Evolutionary conservation across 345 rosid genomes (phyloP).

Genomic region (Populus nigra): DNA sequence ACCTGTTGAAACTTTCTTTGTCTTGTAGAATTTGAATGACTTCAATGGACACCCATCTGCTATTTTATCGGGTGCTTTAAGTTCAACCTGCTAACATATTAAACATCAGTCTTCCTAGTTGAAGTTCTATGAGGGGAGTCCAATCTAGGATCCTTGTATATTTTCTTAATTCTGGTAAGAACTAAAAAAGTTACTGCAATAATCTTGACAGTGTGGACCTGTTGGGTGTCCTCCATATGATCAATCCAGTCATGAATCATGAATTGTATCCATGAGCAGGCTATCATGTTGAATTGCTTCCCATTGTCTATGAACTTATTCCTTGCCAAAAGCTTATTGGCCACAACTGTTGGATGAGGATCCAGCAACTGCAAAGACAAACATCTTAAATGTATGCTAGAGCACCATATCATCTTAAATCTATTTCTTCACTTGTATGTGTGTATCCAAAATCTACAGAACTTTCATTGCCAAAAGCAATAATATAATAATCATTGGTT

Average conservation of each 20-base stretch:
- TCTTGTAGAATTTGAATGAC: slow-evolving; percentile 54
- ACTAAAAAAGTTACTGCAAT: background rate
- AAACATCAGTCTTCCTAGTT: background rate
- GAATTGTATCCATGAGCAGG: slow-evolving; percentile 78
- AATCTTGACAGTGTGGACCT: slow-evolving; percentile 24
- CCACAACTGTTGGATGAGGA: slow-evolving; percentile 72
- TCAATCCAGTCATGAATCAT: slow-evolving; percentile 93
- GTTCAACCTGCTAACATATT: slow-evolving; percentile 44
- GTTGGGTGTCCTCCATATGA: slow-evolving; percentile 67
- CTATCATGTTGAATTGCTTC: slow-evolving; percentile 70
- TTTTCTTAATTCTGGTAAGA: background rate
- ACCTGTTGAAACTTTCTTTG: slow-evolving; percentile 47
- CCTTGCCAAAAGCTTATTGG: slow-evolving; percentile 55
- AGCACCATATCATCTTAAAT: no score
- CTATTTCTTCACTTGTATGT: no score
- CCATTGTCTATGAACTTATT: slow-evolving; percentile 54
- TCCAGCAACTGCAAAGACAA: slow-evolving; percentile 45
- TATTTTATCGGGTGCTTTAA: slow-evolving; percentile 49
- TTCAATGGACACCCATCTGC: slow-evolving; percentile 60
- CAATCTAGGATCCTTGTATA: background rate
- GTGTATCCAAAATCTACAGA: no score
- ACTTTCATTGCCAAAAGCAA: no score
- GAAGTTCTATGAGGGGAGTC: background rate
- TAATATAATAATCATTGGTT: no score
- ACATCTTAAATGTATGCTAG: no score